These are phyloP conservation scores for Fragosphaeria purpurea DNA, from an alignment of 2,329 filamentous ascomycete species.

Conservation along the genomic window DNA sequence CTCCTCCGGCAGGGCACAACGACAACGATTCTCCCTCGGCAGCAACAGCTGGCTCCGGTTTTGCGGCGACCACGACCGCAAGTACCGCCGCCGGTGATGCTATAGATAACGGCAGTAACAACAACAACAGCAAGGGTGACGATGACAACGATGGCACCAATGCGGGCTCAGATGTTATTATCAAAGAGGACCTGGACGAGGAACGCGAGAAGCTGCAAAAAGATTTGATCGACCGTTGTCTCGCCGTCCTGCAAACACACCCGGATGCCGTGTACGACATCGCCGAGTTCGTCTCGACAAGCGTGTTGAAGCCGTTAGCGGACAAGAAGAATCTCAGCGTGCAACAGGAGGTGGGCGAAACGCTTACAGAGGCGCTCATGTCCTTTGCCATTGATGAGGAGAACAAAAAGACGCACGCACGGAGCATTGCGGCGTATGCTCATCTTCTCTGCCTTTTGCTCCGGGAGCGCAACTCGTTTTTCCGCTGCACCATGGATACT, in stretches of 20 bases:
- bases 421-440: constrained; percentile 73
- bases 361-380: constrained; percentile 74
- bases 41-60: neutral
- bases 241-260: constrained; percentile 83
- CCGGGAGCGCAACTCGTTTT: constrained; percentile 68
- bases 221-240: constrained; percentile 76
- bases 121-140: constrained; percentile 1
- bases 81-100: no score
- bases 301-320: constrained; percentile 50
- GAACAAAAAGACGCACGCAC: constrained; percentile 52
- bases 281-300: constrained; percentile 71
- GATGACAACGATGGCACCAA: constrained; percentile 15
- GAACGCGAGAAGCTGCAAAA: constrained; percentile 62
- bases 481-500: constrained; percentile 61
- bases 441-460: constrained; percentile 83
- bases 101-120: no score
- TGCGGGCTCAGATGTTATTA: constrained; percentile 16
- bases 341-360: constrained; percentile 67
- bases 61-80: no score
- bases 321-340: constrained; percentile 32
- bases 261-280: constrained; percentile 85
- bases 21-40: no score
- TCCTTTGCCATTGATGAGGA: constrained; percentile 53
- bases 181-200: constrained; percentile 70
- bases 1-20: neutral